Evolutionary conservation across 1,284 basidiomycete genomes (phyloP).

Genomic region (Cerioporus squamosus): DNA sequence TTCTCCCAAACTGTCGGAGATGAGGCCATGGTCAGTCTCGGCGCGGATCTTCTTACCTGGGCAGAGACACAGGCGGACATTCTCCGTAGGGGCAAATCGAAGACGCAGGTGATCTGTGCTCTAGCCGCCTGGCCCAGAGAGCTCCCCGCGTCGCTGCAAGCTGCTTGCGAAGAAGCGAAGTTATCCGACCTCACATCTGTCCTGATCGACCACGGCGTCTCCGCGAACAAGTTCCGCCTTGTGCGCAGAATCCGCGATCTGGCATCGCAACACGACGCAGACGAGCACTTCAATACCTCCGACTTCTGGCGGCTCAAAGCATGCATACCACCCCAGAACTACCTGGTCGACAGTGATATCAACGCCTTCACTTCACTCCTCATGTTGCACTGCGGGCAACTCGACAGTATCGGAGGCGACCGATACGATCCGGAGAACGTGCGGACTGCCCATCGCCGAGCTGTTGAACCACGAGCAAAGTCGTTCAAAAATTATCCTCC

Average conservation of each 20-base stretch:
- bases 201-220: slow-evolving; percentile 57
- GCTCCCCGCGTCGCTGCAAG: slow-evolving; percentile 49
- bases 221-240: slow-evolving; percentile 77
- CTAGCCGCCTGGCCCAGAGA: slow-evolving; percentile 76
- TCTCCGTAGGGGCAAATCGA: slow-evolving; percentile 43
- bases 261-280: slow-evolving; percentile 28
- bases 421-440: slow-evolving; percentile 43
- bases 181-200: slow-evolving; percentile 52
- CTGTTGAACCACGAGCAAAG: not conserved
- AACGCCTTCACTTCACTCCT: slow-evolving; percentile 79
- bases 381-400: slow-evolving; percentile 56
- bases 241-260: slow-evolving; percentile 63
- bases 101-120: slow-evolving; percentile 53
- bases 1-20: slow-evolving; percentile 42
- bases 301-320: slow-evolving; percentile 87
- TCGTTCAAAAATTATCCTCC: not conserved
- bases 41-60: slow-evolving; percentile 62
- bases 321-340: slow-evolving; percentile 58
- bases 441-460: slow-evolving; percentile 42
- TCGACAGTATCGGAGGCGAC: slow-evolving; percentile 63
- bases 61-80: slow-evolving; percentile 55
- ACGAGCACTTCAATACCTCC: slow-evolving; percentile 52
- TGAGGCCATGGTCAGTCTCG: slow-evolving; percentile 38
- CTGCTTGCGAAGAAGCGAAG: slow-evolving; percentile 49
- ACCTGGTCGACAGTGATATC: slow-evolving; percentile 66